Evolutionary conservation across 2,329 filamentous ascomycete species (phyloP), one percentile per base, ranked within the genome.

Genomic region (Diplodia mutila): DNA sequence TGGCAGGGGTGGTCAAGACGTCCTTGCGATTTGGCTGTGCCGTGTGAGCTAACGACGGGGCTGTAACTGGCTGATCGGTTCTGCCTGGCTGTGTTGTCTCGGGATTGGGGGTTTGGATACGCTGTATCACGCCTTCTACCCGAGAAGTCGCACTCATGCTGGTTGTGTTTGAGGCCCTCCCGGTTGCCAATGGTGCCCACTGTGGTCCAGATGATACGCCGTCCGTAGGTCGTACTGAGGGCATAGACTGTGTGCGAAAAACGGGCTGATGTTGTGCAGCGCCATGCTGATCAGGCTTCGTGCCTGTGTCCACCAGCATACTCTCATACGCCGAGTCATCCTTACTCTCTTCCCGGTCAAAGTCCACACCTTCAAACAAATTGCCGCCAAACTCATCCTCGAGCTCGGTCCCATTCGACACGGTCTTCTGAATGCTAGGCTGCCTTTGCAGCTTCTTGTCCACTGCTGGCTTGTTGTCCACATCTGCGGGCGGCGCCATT

Each of bases 341-440:
- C 7, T 67, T 64, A n/a, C 14, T 57, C 27, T 63, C 39, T 6
- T 49, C 5, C 16, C 37, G 57, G 37, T 67, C 66, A 25, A 67
- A 67, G 46, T 67, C 66, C 14, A 82, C 89, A 32, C 90, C 87
- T 70, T 91, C 83, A 75, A 80, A 84, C 68, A 78, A 77, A 74
- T 80, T 84, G 74, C 82, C 87, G 72, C 80, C 86, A 76, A 82
- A 86, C 69, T 87, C 85, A 67, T 87, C 85, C 69, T 86, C 85
- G 65, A 83, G 82, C 34, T 85, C 82, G 14, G 76, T 81, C 23
- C 75, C 72, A 32, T 75, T 74, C 6, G 78, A 79, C 7, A 73
- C 69, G 42, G 71, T 72, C 2, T 79, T 75, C 34, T 79, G 75
- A n/a, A 75, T 72, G 65, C 72, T 80, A 57, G 67, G 65, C 69